These are phyloP conservation scores for Dictyostelium firmibasis DNA, from an alignment of 78 protist genomes.

Conservation along the genomic window DNA sequence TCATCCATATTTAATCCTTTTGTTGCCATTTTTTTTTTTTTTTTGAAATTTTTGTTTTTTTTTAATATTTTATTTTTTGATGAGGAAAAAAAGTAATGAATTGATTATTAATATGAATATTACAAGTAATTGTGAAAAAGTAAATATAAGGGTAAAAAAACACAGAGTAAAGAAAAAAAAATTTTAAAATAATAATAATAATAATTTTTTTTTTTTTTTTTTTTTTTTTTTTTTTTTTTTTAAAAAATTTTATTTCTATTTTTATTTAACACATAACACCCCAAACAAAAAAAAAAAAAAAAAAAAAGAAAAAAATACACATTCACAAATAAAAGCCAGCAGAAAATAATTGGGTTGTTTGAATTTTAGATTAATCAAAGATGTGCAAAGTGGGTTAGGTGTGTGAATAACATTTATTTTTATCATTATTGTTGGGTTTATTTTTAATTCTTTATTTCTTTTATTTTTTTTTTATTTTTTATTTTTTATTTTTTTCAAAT, in stretches of 20 bases:
- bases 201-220: neutral
- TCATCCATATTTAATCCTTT: constrained; percentile 83
- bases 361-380: neutral
- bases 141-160: neutral
- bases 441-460: neutral
- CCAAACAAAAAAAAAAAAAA: neutral
- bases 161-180: neutral
- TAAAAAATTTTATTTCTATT: neutral
- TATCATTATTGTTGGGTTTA: too few species aligned
- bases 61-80: neutral
- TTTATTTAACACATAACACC: neutral
- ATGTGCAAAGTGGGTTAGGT: neutral
- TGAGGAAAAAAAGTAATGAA: neutral
- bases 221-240: too few species aligned
- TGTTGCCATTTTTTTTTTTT: neutral
- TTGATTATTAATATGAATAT: neutral
- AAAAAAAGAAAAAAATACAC: neutral
- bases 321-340: neutral
- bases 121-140: neutral
- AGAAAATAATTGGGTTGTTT: neutral
- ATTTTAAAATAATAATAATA: neutral
- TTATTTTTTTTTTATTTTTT: neutral
- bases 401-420: neutral
- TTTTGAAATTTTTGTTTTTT: neutral
- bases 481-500: neutral